Evolutionary conservation across 1,139 yeast genomes (phyloP), one percentile per base, ranked within the genome.

Genomic region (Petasospora rhodanensis): DNA sequence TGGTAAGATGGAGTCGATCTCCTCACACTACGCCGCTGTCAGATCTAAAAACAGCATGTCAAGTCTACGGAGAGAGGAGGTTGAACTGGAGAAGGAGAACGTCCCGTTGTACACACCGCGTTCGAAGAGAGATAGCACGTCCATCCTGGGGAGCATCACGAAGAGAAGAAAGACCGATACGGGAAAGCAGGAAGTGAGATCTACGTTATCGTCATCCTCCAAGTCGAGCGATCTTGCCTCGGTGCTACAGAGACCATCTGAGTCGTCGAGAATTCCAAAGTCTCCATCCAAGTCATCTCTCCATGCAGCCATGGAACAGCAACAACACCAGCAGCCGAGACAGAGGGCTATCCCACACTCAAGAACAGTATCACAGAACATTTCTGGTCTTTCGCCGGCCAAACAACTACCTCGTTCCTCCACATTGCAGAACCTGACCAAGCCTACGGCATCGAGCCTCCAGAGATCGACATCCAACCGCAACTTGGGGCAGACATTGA

Each of bases 1-100:
- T 39, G 40, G 47, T 14, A 45, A 42, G 28, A 47, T 58, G 58
- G 59, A 57, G n/a, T 53, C 61, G 1, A 46, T 58, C 6, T 53
- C 56, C 4, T 34, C 47, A 0, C 61, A 58, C 38, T 58, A 56
- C 31, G 52, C 60, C 3, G 49, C 56, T 1, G 32, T 41, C 7
- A 43, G 47, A 28, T 16, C 41, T 7, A 28, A 33, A 18, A 14
- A 22, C 5, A 25, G 19, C 7, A 14, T 16, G 11, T 22, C 30
- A 5, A 18, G 32, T 23, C 6, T 29, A 3, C 18, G 31, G 17
- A 32, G 38, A 23, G 35, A 39, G 19, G 48, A 43, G 11, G 26
- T 38, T 5, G 53, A 47, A 19, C 18, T 33, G 16, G 49, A 44
- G 27, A 47, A 46, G 29, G 51, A 47, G 32, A 49, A 48, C 22